A percentile compares a stretch with the other conserved stretches of the same genome.
Conservation (phyloP, 2,329 filamentous ascomycete genomes). For the Chaetomium sp. region DNA sequence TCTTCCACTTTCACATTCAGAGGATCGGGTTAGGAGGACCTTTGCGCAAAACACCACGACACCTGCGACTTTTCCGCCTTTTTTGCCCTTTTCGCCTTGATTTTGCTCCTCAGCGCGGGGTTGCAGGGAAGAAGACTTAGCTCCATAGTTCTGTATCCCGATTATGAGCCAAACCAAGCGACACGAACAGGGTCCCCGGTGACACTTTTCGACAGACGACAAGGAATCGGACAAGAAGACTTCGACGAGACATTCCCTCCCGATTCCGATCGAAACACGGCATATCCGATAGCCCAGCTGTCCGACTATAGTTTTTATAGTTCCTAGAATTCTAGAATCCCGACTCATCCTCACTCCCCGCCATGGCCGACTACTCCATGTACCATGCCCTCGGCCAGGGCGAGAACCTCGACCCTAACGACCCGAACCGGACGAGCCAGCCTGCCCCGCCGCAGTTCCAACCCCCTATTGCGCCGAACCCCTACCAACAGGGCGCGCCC, state of each 20-base stretch:
- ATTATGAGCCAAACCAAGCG: constrained; percentile 17
- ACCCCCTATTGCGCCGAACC: constrained; percentile 46
- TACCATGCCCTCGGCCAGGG: constrained; percentile 47
- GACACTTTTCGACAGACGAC: constrained; percentile 8
- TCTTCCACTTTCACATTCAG: not conserved
- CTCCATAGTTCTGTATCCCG: not conserved
- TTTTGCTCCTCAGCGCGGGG: no score
- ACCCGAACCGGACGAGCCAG: constrained; percentile 42
- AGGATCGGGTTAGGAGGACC: constrained; percentile 2
- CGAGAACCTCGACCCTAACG: constrained; percentile 44
- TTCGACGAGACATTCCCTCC: not conserved
- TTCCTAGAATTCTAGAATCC: not conserved
- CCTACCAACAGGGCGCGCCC: constrained; percentile 43
- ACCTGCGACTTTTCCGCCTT: not conserved
- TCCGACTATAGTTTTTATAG: no score
- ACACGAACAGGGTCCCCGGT: constrained; percentile 17
- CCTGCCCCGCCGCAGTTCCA: constrained; percentile 40
- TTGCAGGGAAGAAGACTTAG: no score
- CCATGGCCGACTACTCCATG: constrained; percentile 40
- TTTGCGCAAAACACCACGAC: not conserved
- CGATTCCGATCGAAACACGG: no score
- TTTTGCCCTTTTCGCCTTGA: no score
- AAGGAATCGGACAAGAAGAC: not conserved
- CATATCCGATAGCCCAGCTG: no score
- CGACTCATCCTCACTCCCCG: not conserved